A percentile compares a stretch with the other conserved stretches of the same genome.
phyloP scores from a whole-genome alignment of 148 eudicot genomes.

The Silene conica region DNA sequence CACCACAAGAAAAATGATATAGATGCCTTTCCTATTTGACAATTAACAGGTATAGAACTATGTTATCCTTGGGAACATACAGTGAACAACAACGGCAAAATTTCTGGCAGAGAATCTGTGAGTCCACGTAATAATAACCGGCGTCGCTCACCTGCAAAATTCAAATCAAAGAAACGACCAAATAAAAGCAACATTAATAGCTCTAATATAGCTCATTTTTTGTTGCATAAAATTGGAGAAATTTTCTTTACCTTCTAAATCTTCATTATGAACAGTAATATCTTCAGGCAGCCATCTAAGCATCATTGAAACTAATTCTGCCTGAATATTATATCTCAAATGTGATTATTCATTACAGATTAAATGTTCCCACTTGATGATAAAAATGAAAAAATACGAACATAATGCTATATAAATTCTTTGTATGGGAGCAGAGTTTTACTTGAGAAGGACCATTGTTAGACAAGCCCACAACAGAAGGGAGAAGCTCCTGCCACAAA shows the following conservation, averaged over 20 bases:
- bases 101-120: slow-evolving; percentile 79
- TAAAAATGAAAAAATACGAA: slow-evolving; percentile 1
- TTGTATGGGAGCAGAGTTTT: slow-evolving; percentile 20
- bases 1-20: neutral
- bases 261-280: slow-evolving; percentile 96
- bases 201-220: neutral
- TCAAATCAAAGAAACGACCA: slow-evolving; percentile 10
- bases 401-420: slow-evolving; percentile 8
- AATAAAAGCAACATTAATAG: neutral
- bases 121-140: slow-evolving; percentile 84
- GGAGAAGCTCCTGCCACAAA: slow-evolving; percentile 81
- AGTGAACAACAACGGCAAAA: slow-evolving; percentile 75
- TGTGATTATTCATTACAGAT: slow-evolving; percentile 8
- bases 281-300: slow-evolving; percentile 99
- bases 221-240: neutral
- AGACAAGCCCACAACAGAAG: slow-evolving; percentile 72
- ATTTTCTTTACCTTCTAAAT: slow-evolving; percentile 73
- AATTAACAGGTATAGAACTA: neutral
- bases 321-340: slow-evolving; percentile 38
- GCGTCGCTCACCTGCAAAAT: slow-evolving; percentile 76
- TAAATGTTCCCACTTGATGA: neutral
- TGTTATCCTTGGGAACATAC: slow-evolving; percentile 42
- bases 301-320: slow-evolving; percentile 92
- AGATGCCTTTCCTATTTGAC: neutral
- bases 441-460: slow-evolving; percentile 90